Evolutionary conservation across 345 rosid species (phyloP).

Genomic region (Physaria fendleri): DNA sequence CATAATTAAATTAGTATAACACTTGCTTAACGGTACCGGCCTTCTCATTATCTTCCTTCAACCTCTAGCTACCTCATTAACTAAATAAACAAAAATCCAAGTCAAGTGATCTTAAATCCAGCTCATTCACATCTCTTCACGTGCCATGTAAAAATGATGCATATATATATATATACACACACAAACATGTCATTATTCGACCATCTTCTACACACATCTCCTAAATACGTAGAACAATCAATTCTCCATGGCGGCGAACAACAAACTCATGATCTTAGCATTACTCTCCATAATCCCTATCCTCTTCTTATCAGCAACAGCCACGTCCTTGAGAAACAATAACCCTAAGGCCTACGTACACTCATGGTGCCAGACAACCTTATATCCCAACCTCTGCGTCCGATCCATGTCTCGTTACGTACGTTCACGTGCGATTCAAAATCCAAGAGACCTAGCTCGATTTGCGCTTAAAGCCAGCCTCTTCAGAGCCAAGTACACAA

Average conservation of each 20-base stretch:
- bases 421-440: constrained; percentile 31
- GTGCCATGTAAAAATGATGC: constrained; percentile 14
- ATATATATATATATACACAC: not conserved
- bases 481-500: constrained; percentile 41
- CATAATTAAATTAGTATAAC: not conserved
- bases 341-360: constrained; percentile 34
- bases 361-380: constrained; percentile 50
- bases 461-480: constrained; percentile 59
- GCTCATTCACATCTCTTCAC: constrained; percentile 23
- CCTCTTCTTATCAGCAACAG: constrained; percentile 6
- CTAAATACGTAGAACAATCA: not conserved
- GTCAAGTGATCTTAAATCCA: constrained; percentile 25
- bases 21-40: constrained; percentile 4
- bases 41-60: constrained; percentile 23
- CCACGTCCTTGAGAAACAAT: constrained; percentile 16
- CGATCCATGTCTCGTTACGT: constrained; percentile 42
- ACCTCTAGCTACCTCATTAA: constrained; percentile 1
- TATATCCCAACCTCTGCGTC: constrained; percentile 49
- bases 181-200: not conserved
- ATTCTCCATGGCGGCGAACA: constrained; percentile 18
- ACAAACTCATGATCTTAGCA: constrained; percentile 18
- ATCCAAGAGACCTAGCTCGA: constrained; percentile 54
- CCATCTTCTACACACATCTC: not conserved
- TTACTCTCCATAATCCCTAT: constrained; percentile 16
- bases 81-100: not conserved